Evolutionary conservation across 2,329 filamentous ascomycete genomes (phyloP).

Genomic region (Chaetomium strumarium): DNA sequence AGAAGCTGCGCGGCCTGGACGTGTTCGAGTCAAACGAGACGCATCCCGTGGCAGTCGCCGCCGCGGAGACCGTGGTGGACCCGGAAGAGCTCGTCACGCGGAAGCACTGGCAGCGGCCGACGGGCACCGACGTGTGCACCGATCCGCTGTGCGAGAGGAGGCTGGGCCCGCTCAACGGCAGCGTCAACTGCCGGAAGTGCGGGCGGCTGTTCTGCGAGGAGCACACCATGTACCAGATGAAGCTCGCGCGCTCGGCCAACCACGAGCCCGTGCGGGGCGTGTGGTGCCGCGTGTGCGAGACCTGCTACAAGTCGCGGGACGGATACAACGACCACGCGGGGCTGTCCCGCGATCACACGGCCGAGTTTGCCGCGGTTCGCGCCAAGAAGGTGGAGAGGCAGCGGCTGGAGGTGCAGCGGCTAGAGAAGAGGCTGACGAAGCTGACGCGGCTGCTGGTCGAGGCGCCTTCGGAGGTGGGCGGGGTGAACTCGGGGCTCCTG

Average conservation of each 20-base stretch:
- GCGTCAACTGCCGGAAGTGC: slow-evolving; percentile 88
- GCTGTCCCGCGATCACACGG: slow-evolving; percentile 63
- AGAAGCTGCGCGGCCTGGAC: slow-evolving; percentile 86
- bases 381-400: slow-evolving; percentile 76
- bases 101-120: slow-evolving; percentile 79
- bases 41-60: slow-evolving; percentile 32
- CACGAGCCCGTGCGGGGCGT: slow-evolving; percentile 86
- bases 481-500: slow-evolving; percentile 45
- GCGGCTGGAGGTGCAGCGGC: slow-evolving; percentile 77
- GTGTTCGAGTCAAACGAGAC: slow-evolving; percentile 91
- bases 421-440: slow-evolving; percentile 89
- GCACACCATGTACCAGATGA: slow-evolving; percentile 99
- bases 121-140: slow-evolving; percentile 71
- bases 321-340: slow-evolving; percentile 90
- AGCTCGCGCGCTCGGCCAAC: slow-evolving; percentile 78
- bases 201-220: slow-evolving; percentile 92
- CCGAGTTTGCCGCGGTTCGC: slow-evolving; percentile 64
- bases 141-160: slow-evolving; percentile 81
- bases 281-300: slow-evolving; percentile 96
- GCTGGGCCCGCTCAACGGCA: slow-evolving; percentile 72
- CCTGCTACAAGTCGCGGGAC: slow-evolving; percentile 95
- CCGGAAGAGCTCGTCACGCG: slow-evolving; percentile 87
- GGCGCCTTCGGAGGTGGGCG: slow-evolving; percentile 57
- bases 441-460: slow-evolving; percentile 78
- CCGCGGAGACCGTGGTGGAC: slow-evolving; percentile 49